Evolutionary conservation across 2,329 filamentous ascomycete genomes (phyloP).

Genomic region (Aspergillus sp.): DNA sequence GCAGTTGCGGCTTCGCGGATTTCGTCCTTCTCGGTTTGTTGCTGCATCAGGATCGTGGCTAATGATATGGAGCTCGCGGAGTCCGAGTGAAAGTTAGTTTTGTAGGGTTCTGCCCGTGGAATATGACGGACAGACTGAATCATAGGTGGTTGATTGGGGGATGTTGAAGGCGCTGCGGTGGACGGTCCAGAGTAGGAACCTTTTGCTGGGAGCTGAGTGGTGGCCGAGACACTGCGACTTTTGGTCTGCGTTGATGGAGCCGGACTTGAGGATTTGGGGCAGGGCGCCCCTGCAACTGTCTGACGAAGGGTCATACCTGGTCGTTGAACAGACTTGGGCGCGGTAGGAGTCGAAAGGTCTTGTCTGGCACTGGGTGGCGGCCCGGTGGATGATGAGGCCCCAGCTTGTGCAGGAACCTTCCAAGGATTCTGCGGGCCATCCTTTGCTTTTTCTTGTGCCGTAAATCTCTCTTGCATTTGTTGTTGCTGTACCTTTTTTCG

Average conservation of each 20-base stretch:
- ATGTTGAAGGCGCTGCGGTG: slow-evolving; percentile 33
- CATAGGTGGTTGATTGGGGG: slow-evolving; percentile 30
- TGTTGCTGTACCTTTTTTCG: slow-evolving; percentile 80
- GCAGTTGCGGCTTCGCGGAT: slow-evolving; percentile 78
- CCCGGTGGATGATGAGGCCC: slow-evolving; percentile 18
- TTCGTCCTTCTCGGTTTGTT: slow-evolving; percentile 80
- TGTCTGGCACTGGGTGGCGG: slow-evolving; percentile 45
- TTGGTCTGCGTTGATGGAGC: slow-evolving; percentile 52
- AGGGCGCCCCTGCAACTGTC: slow-evolving; percentile 57
- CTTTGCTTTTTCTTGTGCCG: slow-evolving; percentile 40
- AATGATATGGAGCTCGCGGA: slow-evolving; percentile 73
- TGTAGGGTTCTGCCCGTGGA: slow-evolving; percentile 36
- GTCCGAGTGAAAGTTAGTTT: slow-evolving; percentile 51
- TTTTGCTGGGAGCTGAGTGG: slow-evolving; percentile 13
- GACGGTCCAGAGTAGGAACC: slow-evolving; percentile 19
- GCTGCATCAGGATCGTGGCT: slow-evolving; percentile 85
- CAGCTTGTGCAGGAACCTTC: slow-evolving; percentile 55
- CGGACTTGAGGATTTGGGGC: slow-evolving; percentile 30
- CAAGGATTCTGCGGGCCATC: slow-evolving; percentile 59
- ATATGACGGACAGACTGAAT: slow-evolving; percentile 57
- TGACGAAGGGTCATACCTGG: slow-evolving; percentile 66
- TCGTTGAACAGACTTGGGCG: slow-evolving; percentile 36
- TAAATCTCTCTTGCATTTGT: slow-evolving; percentile 54
- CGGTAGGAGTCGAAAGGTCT: slow-evolving; percentile 18
- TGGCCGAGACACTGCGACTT: slow-evolving; percentile 41